These are phyloP conservation scores for Candida easanensis DNA, from an alignment of 805 yeast species.

Conservation along the genomic window DNA sequence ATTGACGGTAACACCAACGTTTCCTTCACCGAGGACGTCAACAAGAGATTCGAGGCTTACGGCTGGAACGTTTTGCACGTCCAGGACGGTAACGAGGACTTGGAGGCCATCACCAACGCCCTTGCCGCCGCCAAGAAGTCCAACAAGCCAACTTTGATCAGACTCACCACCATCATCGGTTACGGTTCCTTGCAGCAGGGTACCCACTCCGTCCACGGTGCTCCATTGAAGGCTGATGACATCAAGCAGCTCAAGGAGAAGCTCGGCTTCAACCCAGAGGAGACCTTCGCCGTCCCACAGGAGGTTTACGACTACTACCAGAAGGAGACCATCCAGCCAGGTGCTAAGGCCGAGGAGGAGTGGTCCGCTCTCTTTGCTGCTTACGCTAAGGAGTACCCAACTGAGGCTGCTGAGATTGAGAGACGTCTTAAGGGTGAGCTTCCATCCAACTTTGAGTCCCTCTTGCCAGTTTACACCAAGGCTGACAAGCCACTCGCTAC, in stretches of 20 bases:
- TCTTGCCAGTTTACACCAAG: slow-evolving; percentile 59
- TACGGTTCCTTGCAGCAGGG: slow-evolving; percentile 84
- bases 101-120: slow-evolving; percentile 66
- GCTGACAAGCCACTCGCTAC: slow-evolving; percentile 81
- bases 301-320: slow-evolving; percentile 73
- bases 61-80: slow-evolving; percentile 89
- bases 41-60: slow-evolving; percentile 78
- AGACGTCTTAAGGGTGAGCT: slow-evolving; percentile 76
- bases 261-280: slow-evolving; percentile 79
- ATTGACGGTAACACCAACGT: slow-evolving; percentile 89
- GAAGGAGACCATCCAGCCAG: slow-evolving; percentile 44
- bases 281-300: slow-evolving; percentile 72
- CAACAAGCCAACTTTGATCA: slow-evolving; percentile 86
- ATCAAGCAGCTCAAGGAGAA: slow-evolving; percentile 56
- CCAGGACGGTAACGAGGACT: slow-evolving; percentile 74
- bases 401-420: slow-evolving; percentile 68
- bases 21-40: slow-evolving; percentile 92
- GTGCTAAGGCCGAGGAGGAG: slow-evolving; percentile 57
- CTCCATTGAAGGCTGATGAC: slow-evolving; percentile 95
- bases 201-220: slow-evolving; percentile 91
- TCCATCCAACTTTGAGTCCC: slow-evolving; percentile 77
- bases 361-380: slow-evolving; percentile 68
- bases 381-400: slow-evolving; percentile 48
- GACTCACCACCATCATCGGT: slow-evolving; percentile 89
- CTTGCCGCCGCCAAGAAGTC: slow-evolving; percentile 76